A percentile compares a stretch with the other conserved stretches of the same genome.
phyloP scores from a whole-genome alignment of 352 stramenopile genomes.

The Phytophthora pisi region DNA sequence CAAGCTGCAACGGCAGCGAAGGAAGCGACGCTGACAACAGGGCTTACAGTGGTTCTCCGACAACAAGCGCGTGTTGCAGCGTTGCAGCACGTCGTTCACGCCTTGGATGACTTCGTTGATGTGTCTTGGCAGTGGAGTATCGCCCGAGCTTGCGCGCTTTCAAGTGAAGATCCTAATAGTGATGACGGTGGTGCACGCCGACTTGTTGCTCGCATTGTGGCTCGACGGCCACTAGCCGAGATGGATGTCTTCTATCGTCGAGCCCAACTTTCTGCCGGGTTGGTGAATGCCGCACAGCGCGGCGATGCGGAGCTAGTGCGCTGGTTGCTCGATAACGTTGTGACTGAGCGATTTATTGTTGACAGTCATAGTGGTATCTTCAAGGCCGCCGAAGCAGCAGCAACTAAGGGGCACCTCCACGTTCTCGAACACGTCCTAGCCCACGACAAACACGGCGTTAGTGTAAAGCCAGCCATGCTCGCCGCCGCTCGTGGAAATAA shows the following conservation, averaged over 20 bases:
- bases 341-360: conserved; percentile 24
- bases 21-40: conserved; percentile 25
- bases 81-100: conserved; percentile 33
- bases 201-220: conserved; percentile 29
- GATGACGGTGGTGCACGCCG: conserved; percentile 15
- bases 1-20: conserved; percentile 8
- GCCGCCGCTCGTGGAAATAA: conserved; percentile 16
- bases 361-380: conserved; percentile 31
- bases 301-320: conserved; percentile 22
- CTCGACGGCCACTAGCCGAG: conserved; percentile 20
- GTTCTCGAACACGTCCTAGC: conserved; percentile 34
- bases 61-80: conserved; percentile 24
- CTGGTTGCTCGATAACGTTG: conserved; percentile 29
- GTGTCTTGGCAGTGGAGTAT: conserved; percentile 38
- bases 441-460: conserved; percentile 22
- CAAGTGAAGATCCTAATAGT: conserved; percentile 9
- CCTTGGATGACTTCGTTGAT: conserved; percentile 34
- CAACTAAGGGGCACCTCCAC: conserved; percentile 13
- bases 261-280: conserved; percentile 28
- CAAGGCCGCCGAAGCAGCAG: conserved; percentile 29
- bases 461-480: conserved; percentile 21
- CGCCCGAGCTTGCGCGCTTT: conserved; percentile 29
- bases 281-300: conserved; percentile 21
- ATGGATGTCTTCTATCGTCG: conserved; percentile 39
- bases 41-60: conserved; percentile 29